These are phyloP conservation scores for Stagonosporopsis chrysanthemi DNA, from an alignment of 2,329 filamentous ascomycete species.

Conservation along the genomic window DNA sequence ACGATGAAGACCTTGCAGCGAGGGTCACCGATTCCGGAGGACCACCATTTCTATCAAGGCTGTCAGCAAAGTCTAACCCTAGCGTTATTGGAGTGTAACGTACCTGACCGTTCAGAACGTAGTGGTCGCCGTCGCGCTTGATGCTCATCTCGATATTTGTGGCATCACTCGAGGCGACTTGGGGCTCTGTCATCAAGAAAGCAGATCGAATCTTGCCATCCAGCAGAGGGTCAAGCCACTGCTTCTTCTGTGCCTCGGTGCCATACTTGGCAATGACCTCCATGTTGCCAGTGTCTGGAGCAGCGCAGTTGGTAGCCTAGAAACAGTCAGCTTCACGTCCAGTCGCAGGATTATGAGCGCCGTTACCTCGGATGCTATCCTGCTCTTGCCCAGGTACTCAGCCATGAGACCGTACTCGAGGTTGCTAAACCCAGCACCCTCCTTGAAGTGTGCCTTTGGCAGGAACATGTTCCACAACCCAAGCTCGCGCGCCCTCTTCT, in stretches of 20 bases:
- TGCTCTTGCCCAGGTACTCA: slow-evolving; percentile 89
- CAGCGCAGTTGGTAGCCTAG: slow-evolving; percentile 81
- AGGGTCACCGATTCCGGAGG: slow-evolving; percentile 90
- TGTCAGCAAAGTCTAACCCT: background rate
- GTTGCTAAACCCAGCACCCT: slow-evolving; percentile 93
- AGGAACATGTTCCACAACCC: slow-evolving; percentile 99
- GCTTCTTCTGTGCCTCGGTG: slow-evolving; percentile 80
- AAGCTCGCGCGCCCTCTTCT: slow-evolving; percentile 79
- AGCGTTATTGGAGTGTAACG: slow-evolving; percentile 25
- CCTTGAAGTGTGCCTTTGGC: slow-evolving; percentile 91
- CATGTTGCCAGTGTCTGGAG: slow-evolving; percentile 95
- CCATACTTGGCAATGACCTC: slow-evolving; percentile 93
- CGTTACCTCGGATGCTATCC: slow-evolving; percentile 63
- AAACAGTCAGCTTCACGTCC: slow-evolving; percentile 8
- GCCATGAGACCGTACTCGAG: slow-evolving; percentile 98
- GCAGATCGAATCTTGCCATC: slow-evolving; percentile 86
- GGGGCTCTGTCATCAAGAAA: slow-evolving; percentile 93
- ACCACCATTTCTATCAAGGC: slow-evolving; percentile 92
- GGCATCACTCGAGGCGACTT: slow-evolving; percentile 87
- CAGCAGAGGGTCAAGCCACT: slow-evolving; percentile 83
- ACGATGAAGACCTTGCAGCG: slow-evolving; percentile 94
- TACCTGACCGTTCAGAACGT: slow-evolving; percentile 87
- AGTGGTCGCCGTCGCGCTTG: slow-evolving; percentile 81
- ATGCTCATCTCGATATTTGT: slow-evolving; percentile 91
- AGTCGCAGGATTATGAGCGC: background rate